A percentile compares a stretch with the other conserved stretches of the same genome.
phyloP scores from a whole-genome alignment of 345 rosid genomes.

The Bruguiera parviflora region DNA sequence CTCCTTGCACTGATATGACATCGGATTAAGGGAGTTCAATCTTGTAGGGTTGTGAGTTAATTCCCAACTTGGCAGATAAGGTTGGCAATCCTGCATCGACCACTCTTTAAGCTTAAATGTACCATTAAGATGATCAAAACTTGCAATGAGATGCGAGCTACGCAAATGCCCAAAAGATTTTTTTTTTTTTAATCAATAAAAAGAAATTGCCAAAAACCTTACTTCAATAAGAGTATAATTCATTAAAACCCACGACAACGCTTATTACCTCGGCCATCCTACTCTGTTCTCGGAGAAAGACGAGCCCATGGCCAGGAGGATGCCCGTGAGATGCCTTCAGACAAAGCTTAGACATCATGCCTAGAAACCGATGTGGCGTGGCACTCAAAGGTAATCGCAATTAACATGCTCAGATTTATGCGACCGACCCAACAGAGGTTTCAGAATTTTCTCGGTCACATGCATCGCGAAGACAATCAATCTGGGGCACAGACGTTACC shows the following conservation, averaged over 20 bases:
- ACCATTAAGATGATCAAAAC: background rate
- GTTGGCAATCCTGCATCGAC: slow-evolving; percentile 42
- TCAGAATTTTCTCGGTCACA: slow-evolving; percentile 7
- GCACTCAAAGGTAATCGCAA: slow-evolving; percentile 10
- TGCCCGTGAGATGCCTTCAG: slow-evolving; percentile 62
- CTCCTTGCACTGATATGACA: slow-evolving; percentile 36
- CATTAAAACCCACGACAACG: no score
- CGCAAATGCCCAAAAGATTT: no score
- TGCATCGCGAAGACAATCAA: background rate
- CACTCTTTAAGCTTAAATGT: slow-evolving; percentile 11
- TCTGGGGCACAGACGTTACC: slow-evolving; percentile 15
- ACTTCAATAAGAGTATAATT: no score
- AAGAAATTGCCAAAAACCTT: no score
- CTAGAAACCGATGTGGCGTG: slow-evolving; percentile 19
- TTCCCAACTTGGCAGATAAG: slow-evolving; percentile 35
- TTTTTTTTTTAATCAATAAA: no score
- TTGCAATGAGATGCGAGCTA: background rate
- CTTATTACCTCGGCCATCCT: slow-evolving; percentile 39
- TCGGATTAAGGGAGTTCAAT: slow-evolving; percentile 31
- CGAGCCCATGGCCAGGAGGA: slow-evolving; percentile 35
- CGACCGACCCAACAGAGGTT: slow-evolving; percentile 22
- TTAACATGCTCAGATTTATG: background rate
- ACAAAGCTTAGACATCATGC: slow-evolving; percentile 52
- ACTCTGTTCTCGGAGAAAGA: slow-evolving; percentile 43
- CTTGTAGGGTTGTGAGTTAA: slow-evolving; percentile 45